These are phyloP conservation scores for Erythrobasidium yunnanense DNA, from an alignment of 768 basidiomycete species.

Conservation along the genomic window DNA sequence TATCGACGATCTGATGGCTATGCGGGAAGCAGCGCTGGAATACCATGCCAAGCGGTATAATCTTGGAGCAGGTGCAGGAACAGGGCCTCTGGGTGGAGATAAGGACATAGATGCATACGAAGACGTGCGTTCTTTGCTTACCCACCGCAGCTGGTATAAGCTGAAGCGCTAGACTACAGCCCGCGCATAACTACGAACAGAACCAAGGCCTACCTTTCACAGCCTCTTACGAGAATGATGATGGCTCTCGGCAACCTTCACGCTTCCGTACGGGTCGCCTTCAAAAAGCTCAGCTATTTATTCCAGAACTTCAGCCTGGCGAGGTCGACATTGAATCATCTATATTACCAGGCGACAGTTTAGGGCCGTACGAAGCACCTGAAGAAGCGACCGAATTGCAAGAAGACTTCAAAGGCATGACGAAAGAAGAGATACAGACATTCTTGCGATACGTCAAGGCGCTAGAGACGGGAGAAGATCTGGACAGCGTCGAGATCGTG, in stretches of 20 bases:
- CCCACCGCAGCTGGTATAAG: not conserved
- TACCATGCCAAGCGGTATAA: conserved; percentile 17
- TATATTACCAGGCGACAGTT: conserved; percentile 18
- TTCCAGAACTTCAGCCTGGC: conserved; percentile 16
- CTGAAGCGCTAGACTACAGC: conserved; percentile 5
- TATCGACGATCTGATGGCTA: conserved; percentile 20
- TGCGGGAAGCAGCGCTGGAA: conserved; percentile 20
- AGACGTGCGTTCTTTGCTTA: not conserved
- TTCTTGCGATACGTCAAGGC: conserved; percentile 20
- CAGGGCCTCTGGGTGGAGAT: conserved; percentile 4
- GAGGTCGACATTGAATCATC: not conserved
- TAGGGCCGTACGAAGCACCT: conserved; percentile 11
- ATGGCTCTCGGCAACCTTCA: not conserved
- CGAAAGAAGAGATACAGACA: conserved; percentile 19
- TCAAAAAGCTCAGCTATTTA: conserved; percentile 10
- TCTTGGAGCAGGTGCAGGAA: conserved; percentile 19
- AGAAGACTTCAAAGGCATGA: conserved; percentile 25
- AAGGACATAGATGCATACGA: not conserved
- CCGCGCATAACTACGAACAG: not conserved
- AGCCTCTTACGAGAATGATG: not conserved
- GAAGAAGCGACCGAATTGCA: not conserved
- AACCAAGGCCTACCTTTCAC: conserved; percentile 14
- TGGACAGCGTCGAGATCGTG: not conserved
- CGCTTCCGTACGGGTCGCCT: conserved; percentile 8
- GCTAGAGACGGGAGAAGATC: conserved; percentile 11